phyloP scores from a whole-genome alignment of 306 rosid species.

The Potentilla sterilis region DNA sequence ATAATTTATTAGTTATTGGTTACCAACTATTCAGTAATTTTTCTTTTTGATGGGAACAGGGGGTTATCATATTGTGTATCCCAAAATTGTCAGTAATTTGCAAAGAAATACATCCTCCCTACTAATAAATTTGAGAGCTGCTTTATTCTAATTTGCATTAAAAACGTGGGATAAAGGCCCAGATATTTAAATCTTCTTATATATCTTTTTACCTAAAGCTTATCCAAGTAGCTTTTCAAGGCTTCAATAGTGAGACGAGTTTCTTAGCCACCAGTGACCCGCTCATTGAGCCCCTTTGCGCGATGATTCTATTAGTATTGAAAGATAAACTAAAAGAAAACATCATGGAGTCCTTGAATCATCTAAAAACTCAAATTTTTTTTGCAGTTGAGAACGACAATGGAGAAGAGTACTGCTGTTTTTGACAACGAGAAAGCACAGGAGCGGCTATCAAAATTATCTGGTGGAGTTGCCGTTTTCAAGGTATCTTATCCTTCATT shows the following conservation, averaged over 20 bases:
- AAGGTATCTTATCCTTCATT: slow-evolving; percentile 50
- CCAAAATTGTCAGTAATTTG: not conserved
- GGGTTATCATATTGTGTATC: not conserved
- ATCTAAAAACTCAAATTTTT: not conserved
- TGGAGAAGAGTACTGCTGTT: slow-evolving; percentile 64
- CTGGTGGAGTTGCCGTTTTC: slow-evolving; percentile 96
- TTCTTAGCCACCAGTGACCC: too few species aligned
- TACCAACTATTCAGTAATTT: not conserved
- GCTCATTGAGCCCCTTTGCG: too few species aligned
- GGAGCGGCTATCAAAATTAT: slow-evolving; percentile 83
- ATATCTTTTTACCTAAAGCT: too few species aligned
- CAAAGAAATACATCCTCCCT: not conserved
- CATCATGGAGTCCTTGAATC: not conserved
- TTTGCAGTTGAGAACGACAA: slow-evolving; percentile 67
- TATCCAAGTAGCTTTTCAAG: too few species aligned
- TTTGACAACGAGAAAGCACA: slow-evolving; percentile 96
- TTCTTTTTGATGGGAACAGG: not conserved
- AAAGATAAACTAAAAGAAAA: not conserved
- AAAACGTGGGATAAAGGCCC: too few species aligned
- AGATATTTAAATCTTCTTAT: not conserved
- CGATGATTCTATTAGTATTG: not conserved
- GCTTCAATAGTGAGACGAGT: too few species aligned
- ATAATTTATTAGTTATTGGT: not conserved
- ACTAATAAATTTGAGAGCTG: not conserved
- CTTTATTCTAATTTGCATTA: not conserved